Percentiles rank a stretch among this genome's conserved stretches.
Conservation (phyloP, 225 moss, liverwort and hornwort species). For the Anthoceros angustus region DNA sequence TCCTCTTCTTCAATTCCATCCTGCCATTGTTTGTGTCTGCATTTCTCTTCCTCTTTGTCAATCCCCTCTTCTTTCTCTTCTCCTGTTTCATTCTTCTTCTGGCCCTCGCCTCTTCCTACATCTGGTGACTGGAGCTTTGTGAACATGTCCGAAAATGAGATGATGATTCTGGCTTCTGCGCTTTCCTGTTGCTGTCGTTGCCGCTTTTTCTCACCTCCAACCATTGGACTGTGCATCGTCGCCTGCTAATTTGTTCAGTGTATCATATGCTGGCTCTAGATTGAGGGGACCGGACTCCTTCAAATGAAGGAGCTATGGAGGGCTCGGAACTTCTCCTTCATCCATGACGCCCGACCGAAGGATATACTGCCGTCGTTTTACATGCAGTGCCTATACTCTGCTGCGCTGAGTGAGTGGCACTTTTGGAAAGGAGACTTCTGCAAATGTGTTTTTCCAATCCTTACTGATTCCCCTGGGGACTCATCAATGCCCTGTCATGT, state of each 20-base stretch:
- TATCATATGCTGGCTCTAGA: constrained; percentile 1
- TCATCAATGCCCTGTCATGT: background rate
- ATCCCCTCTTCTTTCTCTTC: background rate
- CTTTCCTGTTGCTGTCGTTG: background rate
- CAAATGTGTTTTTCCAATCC: background rate
- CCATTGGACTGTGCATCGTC: background rate
- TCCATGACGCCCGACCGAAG: constrained; percentile 82
- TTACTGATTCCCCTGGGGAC: background rate
- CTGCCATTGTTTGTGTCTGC: background rate
- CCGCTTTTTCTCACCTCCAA: background rate
- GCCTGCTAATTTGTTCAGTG: background rate
- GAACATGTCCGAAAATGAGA: too few relatives aligned
- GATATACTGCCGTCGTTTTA: constrained; percentile 67
- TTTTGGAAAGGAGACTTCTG: background rate
- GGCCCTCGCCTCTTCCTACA: background rate
- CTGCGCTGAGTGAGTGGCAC: constrained; percentile 25
- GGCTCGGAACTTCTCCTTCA: constrained; percentile 64
- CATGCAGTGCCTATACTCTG: constrained; percentile 65
- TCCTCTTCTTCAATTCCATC: background rate
- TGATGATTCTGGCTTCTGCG: too few relatives aligned
- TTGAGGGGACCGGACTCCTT: constrained; percentile 29
- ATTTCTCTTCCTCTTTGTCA: background rate
- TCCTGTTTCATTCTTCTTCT: background rate
- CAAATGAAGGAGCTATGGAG: constrained; percentile 64
- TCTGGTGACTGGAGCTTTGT: background rate